Evolutionary conservation across 352 stramenopile species (phyloP).

Genomic region (Pythium guiyangense): DNA sequence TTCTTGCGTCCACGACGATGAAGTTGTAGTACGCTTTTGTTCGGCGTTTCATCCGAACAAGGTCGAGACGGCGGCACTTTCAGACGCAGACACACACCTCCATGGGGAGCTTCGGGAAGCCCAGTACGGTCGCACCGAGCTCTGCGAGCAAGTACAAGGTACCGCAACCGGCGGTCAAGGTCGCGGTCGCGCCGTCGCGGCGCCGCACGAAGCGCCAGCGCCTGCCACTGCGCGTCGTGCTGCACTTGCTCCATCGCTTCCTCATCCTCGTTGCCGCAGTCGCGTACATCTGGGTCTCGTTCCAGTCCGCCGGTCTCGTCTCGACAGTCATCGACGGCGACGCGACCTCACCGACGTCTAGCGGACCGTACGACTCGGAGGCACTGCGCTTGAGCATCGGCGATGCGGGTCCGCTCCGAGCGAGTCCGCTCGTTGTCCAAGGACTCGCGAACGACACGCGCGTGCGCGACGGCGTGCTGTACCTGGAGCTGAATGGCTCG

Average conservation of each 20-base stretch:
- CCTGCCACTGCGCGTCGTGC: not conserved
- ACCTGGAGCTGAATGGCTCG: not conserved
- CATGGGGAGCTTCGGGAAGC: not conserved
- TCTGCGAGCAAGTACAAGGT: not conserved
- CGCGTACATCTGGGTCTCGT: slow-evolving; percentile 3
- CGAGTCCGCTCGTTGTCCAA: slow-evolving; percentile 12
- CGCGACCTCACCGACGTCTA: not conserved
- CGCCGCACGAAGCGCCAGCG: not conserved
- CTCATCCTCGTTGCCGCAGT: slow-evolving; percentile 5
- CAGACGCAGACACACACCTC: no score
- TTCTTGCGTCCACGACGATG: no score
- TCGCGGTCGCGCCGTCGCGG: not conserved
- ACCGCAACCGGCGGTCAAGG: not conserved
- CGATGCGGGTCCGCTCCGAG: slow-evolving; percentile 2
- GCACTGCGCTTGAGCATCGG: slow-evolving; percentile 4
- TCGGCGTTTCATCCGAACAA: no score
- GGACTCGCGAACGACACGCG: slow-evolving; percentile 13
- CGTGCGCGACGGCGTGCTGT: slow-evolving; percentile 1
- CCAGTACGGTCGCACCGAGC: not conserved
- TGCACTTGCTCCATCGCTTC: slow-evolving; percentile 1
- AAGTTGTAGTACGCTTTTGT: no score
- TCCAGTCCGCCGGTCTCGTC: not conserved
- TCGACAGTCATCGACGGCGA: not conserved
- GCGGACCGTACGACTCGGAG: slow-evolving; percentile 1
- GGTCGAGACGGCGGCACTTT: no score